A percentile compares a stretch with the other conserved stretches of the same genome.
Evolutionary conservation across 768 basidiomycete genomes (phyloP).

Genomic region (Suillus brevipes): DNA sequence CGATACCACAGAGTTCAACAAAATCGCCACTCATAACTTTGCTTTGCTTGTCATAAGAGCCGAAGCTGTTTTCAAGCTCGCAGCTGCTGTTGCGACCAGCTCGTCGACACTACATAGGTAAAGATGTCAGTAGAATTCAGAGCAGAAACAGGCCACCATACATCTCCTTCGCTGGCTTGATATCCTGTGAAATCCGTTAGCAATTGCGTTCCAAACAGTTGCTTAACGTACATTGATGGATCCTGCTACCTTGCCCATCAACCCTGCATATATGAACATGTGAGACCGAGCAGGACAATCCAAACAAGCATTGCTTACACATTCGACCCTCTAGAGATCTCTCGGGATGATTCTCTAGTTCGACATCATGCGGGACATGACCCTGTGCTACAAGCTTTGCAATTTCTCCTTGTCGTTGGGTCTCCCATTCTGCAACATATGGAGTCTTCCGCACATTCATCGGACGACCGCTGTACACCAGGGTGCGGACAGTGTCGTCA

Average conservation of each 20-base stretch:
- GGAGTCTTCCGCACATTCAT: constrained; percentile 80
- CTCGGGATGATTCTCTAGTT: constrained; percentile 69
- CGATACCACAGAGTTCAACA: neutral
- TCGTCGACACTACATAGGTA: constrained; percentile 68
- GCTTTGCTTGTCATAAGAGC: constrained; percentile 44
- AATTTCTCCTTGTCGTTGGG: constrained; percentile 58
- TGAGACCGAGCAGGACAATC: constrained; percentile 3
- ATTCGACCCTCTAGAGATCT: constrained; percentile 55
- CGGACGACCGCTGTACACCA: constrained; percentile 78
- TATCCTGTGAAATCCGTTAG: constrained; percentile 46
- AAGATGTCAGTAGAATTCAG: constrained; percentile 13
- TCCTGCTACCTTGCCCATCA: constrained; percentile 80
- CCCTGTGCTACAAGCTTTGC: constrained; percentile 58
- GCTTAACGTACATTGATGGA: constrained; percentile 53
- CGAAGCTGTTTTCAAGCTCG: constrained; percentile 49
- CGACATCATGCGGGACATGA: constrained; percentile 73
- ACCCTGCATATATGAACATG: constrained; percentile 43
- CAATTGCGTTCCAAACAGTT: neutral
- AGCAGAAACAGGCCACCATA: constrained; percentile 34
- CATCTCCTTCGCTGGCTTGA: constrained; percentile 87
- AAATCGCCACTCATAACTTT: constrained; percentile 41
- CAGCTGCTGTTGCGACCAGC: constrained; percentile 68
- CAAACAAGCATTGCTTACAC: constrained; percentile 45
- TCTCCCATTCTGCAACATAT: constrained; percentile 80
- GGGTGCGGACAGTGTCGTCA: constrained; percentile 69